These are phyloP conservation scores for Jackrogersella minutella DNA, from an alignment of 495 filamentous ascomycete genomes.

Conservation along the genomic window DNA sequence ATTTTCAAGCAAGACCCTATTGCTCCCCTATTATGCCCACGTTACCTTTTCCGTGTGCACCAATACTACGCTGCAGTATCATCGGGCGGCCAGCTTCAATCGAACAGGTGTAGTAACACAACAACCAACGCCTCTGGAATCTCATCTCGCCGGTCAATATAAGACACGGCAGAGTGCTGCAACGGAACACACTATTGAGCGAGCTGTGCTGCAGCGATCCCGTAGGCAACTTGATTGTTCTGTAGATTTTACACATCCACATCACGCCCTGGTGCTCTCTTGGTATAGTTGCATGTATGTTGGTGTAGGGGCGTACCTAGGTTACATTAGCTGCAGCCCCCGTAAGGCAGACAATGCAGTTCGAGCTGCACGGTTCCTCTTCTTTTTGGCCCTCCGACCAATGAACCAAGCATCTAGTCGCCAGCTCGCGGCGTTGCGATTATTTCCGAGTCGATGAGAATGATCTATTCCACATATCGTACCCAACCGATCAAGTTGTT, in stretches of 20 bases:
- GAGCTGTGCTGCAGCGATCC: constrained; percentile 1
- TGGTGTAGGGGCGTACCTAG: not conserved
- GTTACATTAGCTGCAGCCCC: constrained; percentile 2
- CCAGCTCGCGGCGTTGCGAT: not conserved
- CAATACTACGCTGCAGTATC: not conserved
- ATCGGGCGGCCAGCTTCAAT: not conserved
- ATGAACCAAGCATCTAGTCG: not conserved
- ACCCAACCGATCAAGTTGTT: not conserved
- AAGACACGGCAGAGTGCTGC: constrained; percentile 4
- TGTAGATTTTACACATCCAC: not conserved
- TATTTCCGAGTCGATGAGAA: not conserved
- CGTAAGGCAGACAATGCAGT: constrained; percentile 13
- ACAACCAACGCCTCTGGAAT: not conserved
- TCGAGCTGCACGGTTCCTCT: constrained; percentile 1
- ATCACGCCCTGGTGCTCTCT: not conserved
- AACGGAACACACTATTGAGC: constrained; percentile 5
- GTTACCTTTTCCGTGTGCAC: constrained; percentile 4
- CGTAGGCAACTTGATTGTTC: constrained; percentile 7
- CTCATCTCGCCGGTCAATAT: not conserved
- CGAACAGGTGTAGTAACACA: constrained; percentile 2
- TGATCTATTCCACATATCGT: not conserved
- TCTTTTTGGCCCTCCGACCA: not conserved
- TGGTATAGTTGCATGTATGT: constrained; percentile 10
- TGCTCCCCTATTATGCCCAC: constrained; percentile 11
- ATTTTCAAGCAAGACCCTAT: constrained; percentile 4